phyloP scores from a whole-genome alignment of 2,329 filamentous ascomycete genomes.

The Cytospora mali region DNA sequence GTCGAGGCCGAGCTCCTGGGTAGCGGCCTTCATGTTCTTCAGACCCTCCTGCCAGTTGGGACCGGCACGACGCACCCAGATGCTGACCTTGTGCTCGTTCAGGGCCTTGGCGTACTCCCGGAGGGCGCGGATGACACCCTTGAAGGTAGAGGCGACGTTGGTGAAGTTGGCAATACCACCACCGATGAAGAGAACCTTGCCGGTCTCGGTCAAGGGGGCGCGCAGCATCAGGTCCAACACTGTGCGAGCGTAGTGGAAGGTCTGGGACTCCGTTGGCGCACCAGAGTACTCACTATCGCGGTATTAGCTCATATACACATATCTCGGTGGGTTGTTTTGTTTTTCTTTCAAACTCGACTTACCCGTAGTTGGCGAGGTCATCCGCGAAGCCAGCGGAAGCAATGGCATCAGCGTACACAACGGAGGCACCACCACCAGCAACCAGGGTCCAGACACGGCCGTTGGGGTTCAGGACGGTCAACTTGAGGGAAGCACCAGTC shows the following conservation, averaged over 20 bases:
- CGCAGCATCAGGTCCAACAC: conserved; percentile 97
- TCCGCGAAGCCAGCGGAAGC: conserved; percentile 92
- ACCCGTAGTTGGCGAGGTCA: conserved; percentile 93
- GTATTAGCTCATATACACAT: conserved; percentile 9
- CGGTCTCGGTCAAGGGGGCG: conserved; percentile 78
- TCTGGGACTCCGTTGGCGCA: conserved; percentile 97
- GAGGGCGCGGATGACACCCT: conserved; percentile 96
- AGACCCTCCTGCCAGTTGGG: conserved; percentile 99
- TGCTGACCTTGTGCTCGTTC: conserved; percentile 95
- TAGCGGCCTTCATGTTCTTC: conserved; percentile 99
- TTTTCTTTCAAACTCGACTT: no score
- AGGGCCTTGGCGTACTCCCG: conserved; percentile 85
- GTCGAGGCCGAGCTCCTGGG: conserved; percentile 83
- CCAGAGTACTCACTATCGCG: conserved; percentile 84
- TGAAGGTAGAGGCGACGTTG: conserved; percentile 99
- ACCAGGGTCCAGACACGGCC: conserved; percentile 98
- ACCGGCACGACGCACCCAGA: conserved; percentile 88
- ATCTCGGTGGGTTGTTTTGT: not conserved
- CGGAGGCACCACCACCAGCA: conserved; percentile 98
- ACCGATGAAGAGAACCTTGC: conserved; percentile 99
- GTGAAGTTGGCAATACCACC: conserved; percentile 99
- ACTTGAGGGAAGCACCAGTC: conserved; percentile 97
- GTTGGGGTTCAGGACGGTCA: conserved; percentile 89
- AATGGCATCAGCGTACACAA: conserved; percentile 98
- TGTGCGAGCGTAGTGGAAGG: conserved; percentile 97